Evolutionary conservation across 192 early-diverging fungal species (phyloP).

Genomic region (Lobulomyces angularis): DNA sequence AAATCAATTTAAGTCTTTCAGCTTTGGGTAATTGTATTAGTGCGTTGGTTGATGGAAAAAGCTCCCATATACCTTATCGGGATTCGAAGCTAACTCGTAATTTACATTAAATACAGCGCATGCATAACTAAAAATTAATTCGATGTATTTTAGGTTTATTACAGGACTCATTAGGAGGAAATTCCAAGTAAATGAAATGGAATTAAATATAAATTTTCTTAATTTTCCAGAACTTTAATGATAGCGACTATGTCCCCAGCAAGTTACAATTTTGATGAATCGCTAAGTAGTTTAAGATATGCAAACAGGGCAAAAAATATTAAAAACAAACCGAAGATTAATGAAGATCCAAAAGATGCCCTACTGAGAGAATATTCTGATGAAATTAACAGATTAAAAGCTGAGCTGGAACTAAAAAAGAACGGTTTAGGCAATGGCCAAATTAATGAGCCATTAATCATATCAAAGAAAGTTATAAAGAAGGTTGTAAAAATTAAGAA

Average conservation of each 20-base stretch:
- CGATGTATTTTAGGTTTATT: constrained; percentile 24
- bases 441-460: constrained; percentile 9
- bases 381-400: constrained; percentile 41
- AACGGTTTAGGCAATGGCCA: constrained; percentile 13
- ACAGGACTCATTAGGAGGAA: constrained; percentile 54
- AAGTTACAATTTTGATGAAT: constrained; percentile 51
- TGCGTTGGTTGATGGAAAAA: constrained; percentile 48
- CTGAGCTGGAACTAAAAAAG: constrained; percentile 32
- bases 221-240: constrained; percentile 54
- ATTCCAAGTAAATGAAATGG: constrained; percentile 32
- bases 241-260: constrained; percentile 50
- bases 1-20: constrained; percentile 48
- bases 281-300: constrained; percentile 44
- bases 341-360: constrained; percentile 56
- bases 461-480: constrained; percentile 40
- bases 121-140: not conserved
- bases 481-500: constrained; percentile 25
- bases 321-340: constrained; percentile 54
- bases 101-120: not conserved
- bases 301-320: constrained; percentile 54
- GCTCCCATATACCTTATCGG: constrained; percentile 47
- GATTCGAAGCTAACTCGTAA: constrained; percentile 54
- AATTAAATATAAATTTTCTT: constrained; percentile 2
- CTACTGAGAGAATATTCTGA: constrained; percentile 54
- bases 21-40: constrained; percentile 54